These are phyloP conservation scores for Penicillium goetzii DNA, from an alignment of 495 filamentous ascomycete genomes.

Conservation along the genomic window DNA sequence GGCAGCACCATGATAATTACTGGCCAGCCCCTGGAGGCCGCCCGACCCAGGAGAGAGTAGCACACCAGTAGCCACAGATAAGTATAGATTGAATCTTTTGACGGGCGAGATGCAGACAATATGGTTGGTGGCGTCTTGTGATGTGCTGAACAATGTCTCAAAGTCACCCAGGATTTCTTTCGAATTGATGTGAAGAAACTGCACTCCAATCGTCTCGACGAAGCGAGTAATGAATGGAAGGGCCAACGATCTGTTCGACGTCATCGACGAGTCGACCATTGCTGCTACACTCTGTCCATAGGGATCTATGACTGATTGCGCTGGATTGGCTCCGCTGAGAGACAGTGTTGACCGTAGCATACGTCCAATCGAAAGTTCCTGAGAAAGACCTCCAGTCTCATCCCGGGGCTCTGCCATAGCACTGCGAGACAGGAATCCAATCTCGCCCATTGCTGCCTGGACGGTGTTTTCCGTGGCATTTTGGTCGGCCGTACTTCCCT, in stretches of 20 bases:
- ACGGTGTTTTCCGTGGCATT: constrained; percentile 22
- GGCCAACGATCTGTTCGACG: constrained; percentile 15
- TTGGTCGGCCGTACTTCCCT: not conserved
- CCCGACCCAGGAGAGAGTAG: constrained; percentile 25
- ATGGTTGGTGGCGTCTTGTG: not conserved
- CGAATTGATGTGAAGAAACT: constrained; percentile 22
- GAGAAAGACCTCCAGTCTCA: constrained; percentile 23
- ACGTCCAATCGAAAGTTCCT: constrained; percentile 28
- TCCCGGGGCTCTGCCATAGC: constrained; percentile 38
- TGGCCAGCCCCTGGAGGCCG: constrained; percentile 17
- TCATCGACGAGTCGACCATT: constrained; percentile 4
- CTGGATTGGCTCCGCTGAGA: constrained; percentile 24
- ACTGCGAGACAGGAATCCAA: constrained; percentile 35
- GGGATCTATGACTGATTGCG: constrained; percentile 15
- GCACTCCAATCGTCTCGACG: constrained; percentile 13
- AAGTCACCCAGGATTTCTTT: constrained; percentile 16
- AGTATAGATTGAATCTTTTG: constrained; percentile 26
- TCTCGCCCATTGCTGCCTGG: constrained; percentile 35
- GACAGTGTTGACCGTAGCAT: constrained; percentile 29
- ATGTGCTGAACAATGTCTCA: constrained; percentile 19
- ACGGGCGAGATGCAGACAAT: not conserved
- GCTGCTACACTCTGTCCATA: not conserved
- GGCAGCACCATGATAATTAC: constrained; percentile 17
- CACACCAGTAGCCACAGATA: constrained; percentile 26
- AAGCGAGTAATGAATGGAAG: constrained; percentile 22